Conservation (phyloP, 495 filamentous ascomycete species). For the Aspergillus nidulans region DNA sequence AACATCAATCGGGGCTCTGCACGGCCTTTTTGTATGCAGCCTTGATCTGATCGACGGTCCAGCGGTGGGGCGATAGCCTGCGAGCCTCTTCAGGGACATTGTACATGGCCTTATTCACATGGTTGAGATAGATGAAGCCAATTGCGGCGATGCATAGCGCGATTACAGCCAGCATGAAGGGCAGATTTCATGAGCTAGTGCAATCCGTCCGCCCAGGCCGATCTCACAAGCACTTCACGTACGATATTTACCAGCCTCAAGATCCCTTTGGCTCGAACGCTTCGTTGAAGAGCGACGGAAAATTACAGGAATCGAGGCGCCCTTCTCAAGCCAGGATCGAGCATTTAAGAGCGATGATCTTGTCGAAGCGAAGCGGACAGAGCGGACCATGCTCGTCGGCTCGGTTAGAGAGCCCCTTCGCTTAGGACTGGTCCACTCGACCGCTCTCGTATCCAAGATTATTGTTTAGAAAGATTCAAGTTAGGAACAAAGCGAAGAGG, state of each 20-base stretch:
- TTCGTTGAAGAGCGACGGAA: too few species aligned
- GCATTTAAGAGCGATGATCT: background rate
- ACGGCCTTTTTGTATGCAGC: slow-evolving; percentile 43
- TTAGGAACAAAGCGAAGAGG: too few species aligned
- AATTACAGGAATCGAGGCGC: too few species aligned
- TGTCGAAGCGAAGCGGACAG: background rate
- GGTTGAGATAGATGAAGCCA: slow-evolving; percentile 41
- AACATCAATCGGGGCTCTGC: slow-evolving; percentile 44
- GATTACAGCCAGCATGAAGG: slow-evolving; percentile 11
- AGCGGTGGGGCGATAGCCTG: slow-evolving; percentile 43
- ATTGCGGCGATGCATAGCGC: slow-evolving; percentile 21
- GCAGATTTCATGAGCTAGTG: background rate
- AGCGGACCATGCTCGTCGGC: too few species aligned
- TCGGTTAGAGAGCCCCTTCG: slow-evolving; percentile 23
- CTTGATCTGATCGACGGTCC: slow-evolving; percentile 47
- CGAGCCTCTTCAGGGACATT: slow-evolving; percentile 42
- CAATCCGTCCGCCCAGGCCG: background rate
- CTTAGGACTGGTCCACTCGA: too few species aligned
- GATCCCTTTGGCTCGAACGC: too few species aligned
- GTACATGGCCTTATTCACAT: slow-evolving; percentile 48
- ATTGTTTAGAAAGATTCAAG: too few species aligned
- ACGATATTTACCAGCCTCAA: background rate
- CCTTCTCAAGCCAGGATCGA: too few species aligned
- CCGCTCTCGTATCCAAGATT: too few species aligned
- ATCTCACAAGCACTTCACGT: background rate